Conservation (phyloP, 225 moss, liverwort and hornwort genomes). For the Sphagnum tenellum region DNA sequence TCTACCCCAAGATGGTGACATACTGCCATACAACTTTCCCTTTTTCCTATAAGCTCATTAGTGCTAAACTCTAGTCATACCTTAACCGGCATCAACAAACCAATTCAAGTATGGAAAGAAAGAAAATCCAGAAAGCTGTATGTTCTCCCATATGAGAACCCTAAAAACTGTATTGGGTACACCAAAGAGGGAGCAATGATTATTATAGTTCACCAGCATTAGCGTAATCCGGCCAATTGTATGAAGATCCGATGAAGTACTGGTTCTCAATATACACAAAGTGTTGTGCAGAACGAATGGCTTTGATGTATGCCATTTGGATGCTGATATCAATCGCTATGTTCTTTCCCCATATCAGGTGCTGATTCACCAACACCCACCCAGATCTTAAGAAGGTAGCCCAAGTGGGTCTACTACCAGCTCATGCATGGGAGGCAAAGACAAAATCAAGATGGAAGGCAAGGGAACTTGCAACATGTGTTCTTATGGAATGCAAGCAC, state of each 20-base stretch:
- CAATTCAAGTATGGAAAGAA: too few species aligned
- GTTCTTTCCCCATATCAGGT: conserved; percentile 75
- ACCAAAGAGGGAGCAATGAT: neutral
- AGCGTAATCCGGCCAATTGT: conserved; percentile 90
- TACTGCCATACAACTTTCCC: neutral
- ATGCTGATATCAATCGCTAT: conserved; percentile 77
- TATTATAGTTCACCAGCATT: conserved; percentile 35
- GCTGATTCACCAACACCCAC: conserved; percentile 12
- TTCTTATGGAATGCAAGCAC: too few species aligned
- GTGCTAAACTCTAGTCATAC: too few species aligned
- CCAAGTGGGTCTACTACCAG: too few species aligned
- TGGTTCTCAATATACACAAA: conserved; percentile 87
- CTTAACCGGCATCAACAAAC: too few species aligned
- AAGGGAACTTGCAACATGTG: too few species aligned
- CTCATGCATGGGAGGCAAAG: too few species aligned
- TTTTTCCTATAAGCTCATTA: too few species aligned
- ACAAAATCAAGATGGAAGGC: too few species aligned
- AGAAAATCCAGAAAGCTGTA: neutral
- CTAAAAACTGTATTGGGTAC: neutral
- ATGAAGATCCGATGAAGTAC: conserved; percentile 86
- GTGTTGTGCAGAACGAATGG: conserved; percentile 79
- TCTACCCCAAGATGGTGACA: neutral
- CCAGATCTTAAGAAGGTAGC: too few species aligned
- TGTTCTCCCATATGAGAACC: neutral
- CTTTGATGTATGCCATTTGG: conserved; percentile 82